Base-by-base conservation (phyloP, 495 filamentous ascomycete species). In the Emericellopsis terricola region DNA sequence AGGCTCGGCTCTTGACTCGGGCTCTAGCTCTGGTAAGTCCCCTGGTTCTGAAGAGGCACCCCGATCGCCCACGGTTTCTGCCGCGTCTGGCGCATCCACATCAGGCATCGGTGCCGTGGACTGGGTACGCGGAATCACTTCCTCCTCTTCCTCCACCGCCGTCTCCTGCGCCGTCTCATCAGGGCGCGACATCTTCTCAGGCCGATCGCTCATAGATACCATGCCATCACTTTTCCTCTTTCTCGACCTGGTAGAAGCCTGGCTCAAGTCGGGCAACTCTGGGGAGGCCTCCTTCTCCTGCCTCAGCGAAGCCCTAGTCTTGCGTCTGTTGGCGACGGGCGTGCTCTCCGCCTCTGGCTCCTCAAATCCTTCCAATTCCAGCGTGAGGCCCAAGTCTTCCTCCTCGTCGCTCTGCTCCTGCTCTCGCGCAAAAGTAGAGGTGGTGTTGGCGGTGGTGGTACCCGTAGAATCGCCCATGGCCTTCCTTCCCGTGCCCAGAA, bases 321-420 rank as follows among this genome's bases (percentile, higher is more conserved):
- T 53, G 48, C 44, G 57, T 57, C 28, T 49, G 48, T 32, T 41
- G 46, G 15, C 50, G 45, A 5, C 56, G 31, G 60, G 59, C 3
- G 60, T 62, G 17, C 56, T 59, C 41, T 59, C 56, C 15, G 48
- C 60, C 19, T 65, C 59, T 11, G 59, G 59, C n/a, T n/a, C n/a
- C n/a, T n/a, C n/a, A n/a, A n/a, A n/a, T n/a, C n/a, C n/a, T n/a
- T n/a, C n/a, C n/a, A n/a, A n/a, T n/a, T n/a, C n/a, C n/a, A n/a
- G n/a, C n/a, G n/a, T n/a, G n/a, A n/a, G n/a, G 1, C 49, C 57
- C n/a, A 56, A 56, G n/a, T 49, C 46, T 0, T 52, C 48, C 1
- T 46, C 51, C 15, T 56, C 56, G n/a, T 44, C 39, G 0, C 47
- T 41, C 6, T 41, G 35, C 0, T 48, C 39, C 32, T 20, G 20